Percentiles rank a stretch among this genome's conserved stretches.
Conservation (phyloP, 179 eudicot genomes). For the Heliamphora pulchella region DNA sequence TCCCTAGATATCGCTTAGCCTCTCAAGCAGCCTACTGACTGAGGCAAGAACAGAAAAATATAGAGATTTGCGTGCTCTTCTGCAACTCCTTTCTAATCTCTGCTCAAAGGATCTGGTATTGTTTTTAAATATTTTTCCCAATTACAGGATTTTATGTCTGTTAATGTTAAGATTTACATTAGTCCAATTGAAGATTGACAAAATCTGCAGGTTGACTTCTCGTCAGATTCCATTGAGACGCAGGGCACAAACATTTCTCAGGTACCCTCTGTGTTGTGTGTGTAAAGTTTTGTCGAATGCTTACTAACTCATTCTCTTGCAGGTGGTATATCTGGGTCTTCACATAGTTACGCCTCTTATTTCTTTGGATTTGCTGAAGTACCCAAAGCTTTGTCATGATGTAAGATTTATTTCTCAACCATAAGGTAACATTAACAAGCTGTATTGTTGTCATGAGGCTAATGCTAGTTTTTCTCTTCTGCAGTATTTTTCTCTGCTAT, state of each 20-base stretch:
- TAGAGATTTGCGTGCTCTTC: conserved; percentile 84
- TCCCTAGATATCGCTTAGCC: conserved; percentile 39
- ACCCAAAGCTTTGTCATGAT: conserved; percentile 84
- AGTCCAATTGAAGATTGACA: not conserved
- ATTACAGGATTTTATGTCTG: not conserved
- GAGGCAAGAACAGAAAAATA: conserved; percentile 84
- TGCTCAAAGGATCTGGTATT: conserved; percentile 93
- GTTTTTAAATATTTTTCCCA: not conserved
- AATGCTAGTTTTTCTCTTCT: conserved; percentile 10
- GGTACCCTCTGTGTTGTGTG: conserved; percentile 30
- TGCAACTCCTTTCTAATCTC: conserved; percentile 73
- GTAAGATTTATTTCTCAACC: conserved; percentile 42
- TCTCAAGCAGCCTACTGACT: conserved; percentile 58
- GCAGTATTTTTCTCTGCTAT: conserved; percentile 85
- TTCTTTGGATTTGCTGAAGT: conserved; percentile 73
- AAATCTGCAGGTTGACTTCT: conserved; percentile 67
- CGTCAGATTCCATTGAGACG: conserved; percentile 63
- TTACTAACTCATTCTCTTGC: conserved; percentile 24
- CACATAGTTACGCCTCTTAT: conserved; percentile 89
- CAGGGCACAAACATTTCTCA: conserved; percentile 73
- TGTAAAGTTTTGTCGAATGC: not conserved
- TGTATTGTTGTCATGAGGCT: conserved; percentile 7
- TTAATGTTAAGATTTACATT: not conserved
- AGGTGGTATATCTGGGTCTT: conserved; percentile 91
- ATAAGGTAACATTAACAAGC: not conserved